A percentile compares a stretch with the other conserved stretches of the same genome.
Evolutionary conservation across 345 rosid genomes (phyloP).

Genomic region (Abelmoschus esculentus): DNA sequence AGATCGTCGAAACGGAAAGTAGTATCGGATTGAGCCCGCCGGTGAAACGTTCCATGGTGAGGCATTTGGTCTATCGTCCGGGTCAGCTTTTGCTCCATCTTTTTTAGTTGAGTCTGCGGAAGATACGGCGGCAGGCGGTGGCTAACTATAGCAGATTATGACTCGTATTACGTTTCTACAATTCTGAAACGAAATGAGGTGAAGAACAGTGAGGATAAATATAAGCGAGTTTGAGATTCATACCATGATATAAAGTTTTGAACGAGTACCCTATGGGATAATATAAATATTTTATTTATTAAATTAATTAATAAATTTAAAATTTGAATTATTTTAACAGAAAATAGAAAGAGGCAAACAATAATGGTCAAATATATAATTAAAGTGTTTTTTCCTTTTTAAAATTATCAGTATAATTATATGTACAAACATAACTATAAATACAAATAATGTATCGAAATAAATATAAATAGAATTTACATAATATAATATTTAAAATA

Average conservation of each 20-base stretch:
- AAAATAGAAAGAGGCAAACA: too few relatives aligned
- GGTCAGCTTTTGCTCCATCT: slow-evolving; percentile 6
- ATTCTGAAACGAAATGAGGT: neutral
- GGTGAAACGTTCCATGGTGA: slow-evolving; percentile 49
- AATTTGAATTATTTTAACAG: too few relatives aligned
- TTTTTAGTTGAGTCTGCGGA: neutral
- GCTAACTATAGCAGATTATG: neutral
- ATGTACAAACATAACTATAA: too few relatives aligned
- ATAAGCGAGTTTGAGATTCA: neutral
- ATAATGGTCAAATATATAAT: too few relatives aligned
- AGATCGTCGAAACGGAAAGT: slow-evolving; percentile 84
- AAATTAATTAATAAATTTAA: too few relatives aligned
- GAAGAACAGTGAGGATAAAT: neutral
- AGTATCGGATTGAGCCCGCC: slow-evolving; percentile 86
- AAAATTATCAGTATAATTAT: too few relatives aligned
- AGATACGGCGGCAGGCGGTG: neutral
- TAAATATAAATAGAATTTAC: too few relatives aligned
- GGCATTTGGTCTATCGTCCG: slow-evolving; percentile 43
- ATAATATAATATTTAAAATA: too few relatives aligned
- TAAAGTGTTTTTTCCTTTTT: too few relatives aligned
- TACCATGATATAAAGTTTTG: neutral
- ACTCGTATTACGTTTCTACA: neutral
- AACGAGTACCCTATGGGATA: neutral
- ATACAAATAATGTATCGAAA: too few relatives aligned
- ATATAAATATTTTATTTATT: too few relatives aligned